A percentile compares a stretch with the other conserved stretches of the same genome.
Evolutionary conservation across 208 protist species (phyloP).

Genomic region (Leptomonas seymouri): DNA sequence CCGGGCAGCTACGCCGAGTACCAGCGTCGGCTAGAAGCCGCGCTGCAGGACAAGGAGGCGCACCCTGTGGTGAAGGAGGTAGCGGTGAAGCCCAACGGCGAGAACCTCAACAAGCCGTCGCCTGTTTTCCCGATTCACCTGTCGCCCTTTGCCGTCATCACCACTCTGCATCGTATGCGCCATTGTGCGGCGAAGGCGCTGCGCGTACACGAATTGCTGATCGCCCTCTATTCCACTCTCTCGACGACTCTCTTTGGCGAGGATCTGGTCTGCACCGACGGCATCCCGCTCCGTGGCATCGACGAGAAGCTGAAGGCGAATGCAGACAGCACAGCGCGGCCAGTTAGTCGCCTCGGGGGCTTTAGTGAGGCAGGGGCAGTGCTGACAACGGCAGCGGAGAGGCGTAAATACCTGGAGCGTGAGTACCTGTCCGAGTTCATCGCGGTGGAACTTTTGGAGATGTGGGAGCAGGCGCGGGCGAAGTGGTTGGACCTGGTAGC

Average conservation of each 20-base stretch:
- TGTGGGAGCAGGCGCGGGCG: slow-evolving; percentile 61
- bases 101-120: slow-evolving; percentile 62
- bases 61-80: slow-evolving; percentile 31
- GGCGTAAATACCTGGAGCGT: slow-evolving; percentile 47
- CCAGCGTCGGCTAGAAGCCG: slow-evolving; percentile 48
- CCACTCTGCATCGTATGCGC: slow-evolving; percentile 30
- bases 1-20: slow-evolving; percentile 76
- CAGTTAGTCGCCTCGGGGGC: slow-evolving; percentile 39
- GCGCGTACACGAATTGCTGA: slow-evolving; percentile 39
- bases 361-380: slow-evolving; percentile 49
- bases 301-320: slow-evolving; percentile 47
- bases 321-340: slow-evolving; percentile 18
- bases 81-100: slow-evolving; percentile 65
- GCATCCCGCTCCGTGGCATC: slow-evolving; percentile 43
- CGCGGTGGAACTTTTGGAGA: slow-evolving; percentile 49
- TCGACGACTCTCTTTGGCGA: slow-evolving; percentile 67
- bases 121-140: slow-evolving; percentile 42
- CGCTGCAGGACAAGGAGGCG: slow-evolving; percentile 22
- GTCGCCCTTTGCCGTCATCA: slow-evolving; percentile 60
- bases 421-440: slow-evolving; percentile 44
- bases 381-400: slow-evolving; percentile 43
- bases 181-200: slow-evolving; percentile 38
- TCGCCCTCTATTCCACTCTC: slow-evolving; percentile 14
- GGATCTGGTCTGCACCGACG: slow-evolving; percentile 44
- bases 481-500: slow-evolving; percentile 70